These are phyloP conservation scores for Pichia cabralensis DNA, from an alignment of 805 yeast species.

Conservation along the genomic window DNA sequence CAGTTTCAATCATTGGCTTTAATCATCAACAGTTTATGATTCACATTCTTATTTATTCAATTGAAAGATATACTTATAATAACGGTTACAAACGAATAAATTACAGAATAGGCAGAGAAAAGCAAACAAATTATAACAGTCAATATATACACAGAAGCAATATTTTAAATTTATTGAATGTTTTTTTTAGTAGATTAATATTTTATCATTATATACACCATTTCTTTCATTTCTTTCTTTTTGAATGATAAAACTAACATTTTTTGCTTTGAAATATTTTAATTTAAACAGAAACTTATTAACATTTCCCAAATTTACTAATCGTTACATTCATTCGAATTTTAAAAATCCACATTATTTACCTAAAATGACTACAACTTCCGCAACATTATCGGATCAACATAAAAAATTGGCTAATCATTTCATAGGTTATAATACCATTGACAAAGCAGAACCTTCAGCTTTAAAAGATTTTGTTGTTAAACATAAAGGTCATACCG, in stretches of 20 bases:
- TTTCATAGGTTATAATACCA: conserved; percentile 75
- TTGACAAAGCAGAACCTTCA: conserved; percentile 69
- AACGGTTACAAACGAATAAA: background rate
- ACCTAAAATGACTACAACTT: conserved; percentile 4
- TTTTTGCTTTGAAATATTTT: too few relatives aligned
- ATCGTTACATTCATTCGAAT: background rate
- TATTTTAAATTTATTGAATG: too few relatives aligned
- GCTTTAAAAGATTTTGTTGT: conserved; percentile 76
- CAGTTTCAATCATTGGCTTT: too few relatives aligned
- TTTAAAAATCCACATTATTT: background rate
- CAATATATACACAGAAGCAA: too few relatives aligned
- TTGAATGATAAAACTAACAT: background rate
- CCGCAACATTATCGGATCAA: conserved; percentile 8
- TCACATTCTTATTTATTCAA: too few relatives aligned
- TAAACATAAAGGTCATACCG: conserved; percentile 89
- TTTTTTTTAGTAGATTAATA: background rate
- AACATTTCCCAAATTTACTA: too few relatives aligned
- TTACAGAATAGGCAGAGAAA: background rate
- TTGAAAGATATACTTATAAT: too few relatives aligned
- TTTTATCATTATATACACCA: background rate
- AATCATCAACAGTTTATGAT: too few relatives aligned
- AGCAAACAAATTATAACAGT: too few relatives aligned
- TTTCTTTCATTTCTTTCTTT: background rate
- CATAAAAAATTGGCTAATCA: conserved; percentile 47
- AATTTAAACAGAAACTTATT: too few relatives aligned